Percentiles rank a stretch among this genome's conserved stretches.
These are phyloP conservation scores for Krasilnikovozyma curviuscula DNA, from an alignment of 768 basidiomycete species.

Conservation along the genomic window DNA sequence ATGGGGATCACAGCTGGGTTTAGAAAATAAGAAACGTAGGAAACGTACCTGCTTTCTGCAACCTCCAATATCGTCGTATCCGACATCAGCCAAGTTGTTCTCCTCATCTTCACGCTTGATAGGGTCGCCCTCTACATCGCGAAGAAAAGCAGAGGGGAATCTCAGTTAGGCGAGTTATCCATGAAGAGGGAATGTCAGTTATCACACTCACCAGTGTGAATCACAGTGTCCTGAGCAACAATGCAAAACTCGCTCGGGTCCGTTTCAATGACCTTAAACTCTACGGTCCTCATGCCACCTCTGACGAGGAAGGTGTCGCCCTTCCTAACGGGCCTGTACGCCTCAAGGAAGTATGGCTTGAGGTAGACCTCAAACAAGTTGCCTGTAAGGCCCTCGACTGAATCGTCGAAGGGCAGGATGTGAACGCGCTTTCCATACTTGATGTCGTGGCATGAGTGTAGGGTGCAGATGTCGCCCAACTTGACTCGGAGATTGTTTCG, in stretches of 20 bases:
- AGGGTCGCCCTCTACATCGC: constrained; percentile 67
- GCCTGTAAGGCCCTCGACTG: constrained; percentile 83
- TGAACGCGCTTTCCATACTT: constrained; percentile 98
- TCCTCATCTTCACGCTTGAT: constrained; percentile 99
- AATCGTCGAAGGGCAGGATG: constrained; percentile 93
- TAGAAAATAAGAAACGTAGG: background rate
- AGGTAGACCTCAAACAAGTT: constrained; percentile 98
- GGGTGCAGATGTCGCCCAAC: constrained; percentile 85
- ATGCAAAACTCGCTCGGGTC: constrained; percentile 98
- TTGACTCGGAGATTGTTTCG: constrained; percentile 96
- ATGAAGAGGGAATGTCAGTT: background rate
- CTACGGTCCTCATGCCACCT: constrained; percentile 93
- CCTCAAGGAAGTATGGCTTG: constrained; percentile 95
- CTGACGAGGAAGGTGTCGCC: constrained; percentile 98
- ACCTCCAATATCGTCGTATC: constrained; percentile 97
- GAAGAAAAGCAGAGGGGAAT: background rate
- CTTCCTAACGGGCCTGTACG: constrained; percentile 88
- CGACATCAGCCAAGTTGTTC: constrained; percentile 84
- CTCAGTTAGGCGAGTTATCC: background rate
- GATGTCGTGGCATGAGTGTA: constrained; percentile 90
- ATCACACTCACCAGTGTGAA: constrained; percentile 42
- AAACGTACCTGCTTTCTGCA: constrained; percentile 66
- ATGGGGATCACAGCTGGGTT: background rate
- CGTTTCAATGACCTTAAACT: constrained; percentile 98
- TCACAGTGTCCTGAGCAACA: constrained; percentile 96